A percentile compares a stretch with the other conserved stretches of the same genome.
phyloP scores from a whole-genome alignment of 306 rosid species.

The Prunus padus region DNA sequence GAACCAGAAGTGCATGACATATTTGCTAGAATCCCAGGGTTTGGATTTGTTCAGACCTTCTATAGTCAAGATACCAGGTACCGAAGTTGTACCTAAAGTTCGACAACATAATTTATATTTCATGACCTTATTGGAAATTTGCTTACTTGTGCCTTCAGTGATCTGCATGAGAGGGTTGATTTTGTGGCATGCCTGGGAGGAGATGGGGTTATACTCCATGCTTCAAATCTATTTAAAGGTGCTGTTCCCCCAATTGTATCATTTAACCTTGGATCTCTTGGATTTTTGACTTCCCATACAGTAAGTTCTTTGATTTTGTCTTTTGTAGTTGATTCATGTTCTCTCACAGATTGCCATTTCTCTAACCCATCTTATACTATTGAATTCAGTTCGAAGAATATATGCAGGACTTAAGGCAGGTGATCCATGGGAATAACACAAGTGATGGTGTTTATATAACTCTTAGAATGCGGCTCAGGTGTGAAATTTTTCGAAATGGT shows the following conservation, averaged over 20 bases:
- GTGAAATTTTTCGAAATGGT: constrained; percentile 87
- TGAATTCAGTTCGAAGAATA: constrained; percentile 67
- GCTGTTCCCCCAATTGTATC: constrained; percentile 96
- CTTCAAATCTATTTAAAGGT: constrained; percentile 83
- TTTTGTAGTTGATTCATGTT: constrained; percentile 8
- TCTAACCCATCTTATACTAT: constrained; percentile 37
- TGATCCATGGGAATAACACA: constrained; percentile 81
- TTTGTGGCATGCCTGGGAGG: constrained; percentile 99
- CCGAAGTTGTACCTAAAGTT: constrained; percentile 29
- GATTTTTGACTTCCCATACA: constrained; percentile 88
- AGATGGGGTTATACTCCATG: constrained; percentile 96
- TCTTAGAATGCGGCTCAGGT: constrained; percentile 92
- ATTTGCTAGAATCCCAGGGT: constrained; percentile 92
- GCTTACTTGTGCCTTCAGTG: constrained; percentile 53
- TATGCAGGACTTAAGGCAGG: constrained; percentile 65
- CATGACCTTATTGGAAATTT: constrained; percentile 31
- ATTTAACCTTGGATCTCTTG: constrained; percentile 97
- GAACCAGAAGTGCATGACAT: constrained; percentile 96
- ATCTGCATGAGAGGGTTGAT: constrained; percentile 93
- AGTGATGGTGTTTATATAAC: constrained; percentile 94
- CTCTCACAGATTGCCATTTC: constrained; percentile 4
- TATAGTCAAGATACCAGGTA: constrained; percentile 92
- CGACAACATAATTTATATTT: constrained; percentile 4
- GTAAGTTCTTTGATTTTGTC: constrained; percentile 46
- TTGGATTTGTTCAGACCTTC: constrained; percentile 97